A percentile compares a stretch with the other conserved stretches of the same genome.
Evolutionary conservation across 2,329 filamentous ascomycete species (phyloP).

Genomic region (Pseudocercospora cruenta): DNA sequence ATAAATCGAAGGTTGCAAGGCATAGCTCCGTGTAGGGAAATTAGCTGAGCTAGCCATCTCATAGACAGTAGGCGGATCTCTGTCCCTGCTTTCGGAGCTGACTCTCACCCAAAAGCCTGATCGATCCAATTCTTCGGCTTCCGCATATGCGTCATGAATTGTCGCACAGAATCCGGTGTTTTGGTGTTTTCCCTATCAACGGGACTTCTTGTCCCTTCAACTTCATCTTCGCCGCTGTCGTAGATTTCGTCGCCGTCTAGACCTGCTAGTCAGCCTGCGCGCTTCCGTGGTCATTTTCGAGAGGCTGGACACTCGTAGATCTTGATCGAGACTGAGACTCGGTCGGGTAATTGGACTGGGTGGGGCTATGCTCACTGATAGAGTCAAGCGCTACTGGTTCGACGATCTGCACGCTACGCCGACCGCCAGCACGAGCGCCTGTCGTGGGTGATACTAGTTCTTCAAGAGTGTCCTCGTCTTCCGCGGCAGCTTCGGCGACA

Average conservation of each 20-base stretch:
- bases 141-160: constrained; percentile 27
- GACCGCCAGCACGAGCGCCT: constrained; percentile 18
- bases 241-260: constrained; percentile 23
- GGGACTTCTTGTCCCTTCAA: constrained; percentile 16
- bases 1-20: not conserved
- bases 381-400: constrained; percentile 25
- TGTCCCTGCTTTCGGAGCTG: no score
- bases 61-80: no score
- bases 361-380: constrained; percentile 23
- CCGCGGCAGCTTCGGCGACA: constrained; percentile 21
- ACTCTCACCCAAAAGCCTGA: constrained; percentile 27
- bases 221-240: constrained; percentile 18
- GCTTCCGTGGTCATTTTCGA: constrained; percentile 20
- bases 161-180: constrained; percentile 25
- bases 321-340: not conserved
- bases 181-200: constrained; percentile 28
- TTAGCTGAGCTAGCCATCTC: no score
- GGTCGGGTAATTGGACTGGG: no score
- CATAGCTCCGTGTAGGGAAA: not conserved
- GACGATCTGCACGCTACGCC: constrained; percentile 29
- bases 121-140: constrained; percentile 29
- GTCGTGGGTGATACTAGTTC: constrained; percentile 16
- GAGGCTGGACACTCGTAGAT: constrained; percentile 9
- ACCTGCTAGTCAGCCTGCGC: constrained; percentile 23
- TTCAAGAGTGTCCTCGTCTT: constrained; percentile 16